Evolutionary conservation across 805 yeast species (phyloP), one percentile per base, ranked within the genome.

Genomic region (Pichia manshurica): DNA sequence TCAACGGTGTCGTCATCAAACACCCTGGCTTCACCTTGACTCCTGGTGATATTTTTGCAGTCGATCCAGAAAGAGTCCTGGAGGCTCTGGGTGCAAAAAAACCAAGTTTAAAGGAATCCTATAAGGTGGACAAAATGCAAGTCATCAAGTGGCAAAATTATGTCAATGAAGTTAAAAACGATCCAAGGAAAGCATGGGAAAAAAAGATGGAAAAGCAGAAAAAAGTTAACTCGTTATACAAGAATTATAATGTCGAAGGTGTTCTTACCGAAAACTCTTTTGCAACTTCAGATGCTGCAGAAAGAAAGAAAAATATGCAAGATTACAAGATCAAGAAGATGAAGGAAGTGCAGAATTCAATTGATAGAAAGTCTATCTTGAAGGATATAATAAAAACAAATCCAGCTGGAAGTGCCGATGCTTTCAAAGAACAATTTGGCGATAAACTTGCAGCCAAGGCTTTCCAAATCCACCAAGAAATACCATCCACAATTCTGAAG

Each of bases 11-110:
- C 32, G 73, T 71, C 15, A 82, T 90, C 51, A 77, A 75, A 57
- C 87, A 85, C 57, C 96, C 97, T 4, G 79, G 88, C 6, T 91
- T 74, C 64, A 78, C 82, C 12, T 72, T 91, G 59, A 70, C 76
- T 53, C 80, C 91, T 13, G 98, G 98, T 39, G 99, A 91, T 66
- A 70, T 90, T 39, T 89, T 90, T 67, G 73, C 81, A 51, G 96
- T 90, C 35, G 78, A 75, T 43, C 97, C 98, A 10, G 90, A 83
- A 52, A 82, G 83, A 58, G 98, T 89, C 9, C 70, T 91, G 47
- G 74, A 73, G 50, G 96, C 96, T 2, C 68, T 90, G 65, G 98
- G 98, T 53, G 79, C 86, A 44, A 71, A 74, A 50, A 91, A 90
- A 67, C 98, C 98, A 45, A 73, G 85, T 48, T 64, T 84, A 39